Base-by-base conservation (phyloP, 2,329 filamentous ascomycete species). In the Fusarium illudens region DNA sequence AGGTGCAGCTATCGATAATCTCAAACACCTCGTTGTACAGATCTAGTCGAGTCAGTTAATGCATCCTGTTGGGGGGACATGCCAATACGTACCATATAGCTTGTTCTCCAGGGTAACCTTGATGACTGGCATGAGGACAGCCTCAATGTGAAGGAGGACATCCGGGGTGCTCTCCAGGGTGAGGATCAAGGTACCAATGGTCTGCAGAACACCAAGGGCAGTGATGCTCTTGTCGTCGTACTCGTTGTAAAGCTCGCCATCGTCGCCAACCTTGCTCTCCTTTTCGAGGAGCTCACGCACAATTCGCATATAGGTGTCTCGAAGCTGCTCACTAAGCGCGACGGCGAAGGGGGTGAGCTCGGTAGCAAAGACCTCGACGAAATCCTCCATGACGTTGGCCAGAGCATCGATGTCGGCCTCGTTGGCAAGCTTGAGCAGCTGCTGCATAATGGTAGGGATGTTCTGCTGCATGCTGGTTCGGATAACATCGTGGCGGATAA, bases 161-260 rank as follows among this genome's bases (percentile, higher is more conserved):
- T 98, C 96, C 0, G 96, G 96, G 1, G 95, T 97, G 82, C 94
- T 97, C 84, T 99, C 96, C 9, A 99, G 85, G 0, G 96, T 99
- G 37, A 99, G 87, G 65, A 99, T 99, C 9, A 99, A 87, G 9
- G 96, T 99, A 32, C 96, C 96, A 67, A 99, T 99, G 9, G 96
- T 99, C 81, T 99, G 96, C 73, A 99, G 80, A 53, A 99, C 96
- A 78, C 96, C 96, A 32, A 99, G 85, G 12, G 96, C 96, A 6
- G 96, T 98, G 59, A 99, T 98, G 77, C 94, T 97, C 88, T 99
- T 99, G 81, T 99, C 96, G 75, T 99, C 96, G 80, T 96, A 97
- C 75, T 98, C 96, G 30, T 92, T 93, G 73, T 92, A 97, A 29
- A 89, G 85, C 66, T 92, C 92, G 33, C 93, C 92, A 49, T 92